These are phyloP conservation scores for Neopestalotiopsis sp. DNA, from an alignment of 2,329 filamentous ascomycete species.

Conservation along the genomic window DNA sequence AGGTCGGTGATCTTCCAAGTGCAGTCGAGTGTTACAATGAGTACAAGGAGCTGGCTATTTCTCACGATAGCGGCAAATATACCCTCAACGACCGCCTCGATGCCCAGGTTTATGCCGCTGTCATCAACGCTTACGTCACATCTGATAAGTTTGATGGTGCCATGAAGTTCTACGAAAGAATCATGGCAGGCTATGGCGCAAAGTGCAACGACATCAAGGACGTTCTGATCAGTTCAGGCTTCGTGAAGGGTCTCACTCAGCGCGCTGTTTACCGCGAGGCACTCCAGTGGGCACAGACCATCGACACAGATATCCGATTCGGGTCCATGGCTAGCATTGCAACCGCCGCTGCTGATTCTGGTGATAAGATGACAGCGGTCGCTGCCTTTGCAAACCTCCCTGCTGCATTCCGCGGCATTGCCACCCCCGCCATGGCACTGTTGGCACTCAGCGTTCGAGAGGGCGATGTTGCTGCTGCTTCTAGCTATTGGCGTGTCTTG, in stretches of 20 bases:
- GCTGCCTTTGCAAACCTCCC: slow-evolving; percentile 68
- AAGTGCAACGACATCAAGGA: slow-evolving; percentile 71
- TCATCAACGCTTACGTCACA: slow-evolving; percentile 87
- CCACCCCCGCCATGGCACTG: slow-evolving; percentile 76
- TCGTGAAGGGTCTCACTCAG: slow-evolving; percentile 79
- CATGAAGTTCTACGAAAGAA: slow-evolving; percentile 82
- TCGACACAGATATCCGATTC: slow-evolving; percentile 63
- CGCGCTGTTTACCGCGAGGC: slow-evolving; percentile 75
- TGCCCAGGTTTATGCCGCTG: slow-evolving; percentile 84
- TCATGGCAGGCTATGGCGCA: slow-evolving; percentile 67
- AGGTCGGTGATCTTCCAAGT: slow-evolving; percentile 79
- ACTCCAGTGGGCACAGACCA: slow-evolving; percentile 71
- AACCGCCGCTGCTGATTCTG: slow-evolving; percentile 79
- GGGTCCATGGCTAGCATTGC: slow-evolving; percentile 76
- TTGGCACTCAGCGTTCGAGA: slow-evolving; percentile 85
- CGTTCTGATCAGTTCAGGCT: slow-evolving; percentile 73
- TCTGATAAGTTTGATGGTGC: slow-evolving; percentile 83
- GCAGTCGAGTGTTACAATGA: slow-evolving; percentile 96
- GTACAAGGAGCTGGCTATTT: slow-evolving; percentile 87
- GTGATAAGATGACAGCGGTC: slow-evolving; percentile 71
- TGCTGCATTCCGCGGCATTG: slow-evolving; percentile 52
- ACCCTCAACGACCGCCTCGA: slow-evolving; percentile 76
- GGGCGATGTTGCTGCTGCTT: slow-evolving; percentile 78
- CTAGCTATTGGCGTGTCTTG: slow-evolving; percentile 81
- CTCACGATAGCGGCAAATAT: slow-evolving; percentile 76